Evolutionary conservation across 2,329 filamentous ascomycete species (phyloP).

Genomic region (Fusarium sublunatum): DNA sequence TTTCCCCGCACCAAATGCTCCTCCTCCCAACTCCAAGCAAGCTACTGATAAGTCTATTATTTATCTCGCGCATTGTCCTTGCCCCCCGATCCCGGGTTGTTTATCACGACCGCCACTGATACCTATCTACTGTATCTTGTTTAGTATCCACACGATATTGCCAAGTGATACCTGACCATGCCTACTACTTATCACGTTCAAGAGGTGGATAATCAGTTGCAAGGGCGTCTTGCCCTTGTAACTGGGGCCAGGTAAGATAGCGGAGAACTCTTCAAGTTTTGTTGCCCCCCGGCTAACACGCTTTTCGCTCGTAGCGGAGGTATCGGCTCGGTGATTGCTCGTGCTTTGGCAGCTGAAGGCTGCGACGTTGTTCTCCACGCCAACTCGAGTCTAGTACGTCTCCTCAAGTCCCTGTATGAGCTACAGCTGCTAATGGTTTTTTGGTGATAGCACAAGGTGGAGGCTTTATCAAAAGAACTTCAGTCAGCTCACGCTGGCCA

Average conservation of each 20-base stretch:
- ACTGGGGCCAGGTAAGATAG: slow-evolving; percentile 27
- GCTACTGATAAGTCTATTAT: too few relatives aligned
- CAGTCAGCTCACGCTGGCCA: background rate
- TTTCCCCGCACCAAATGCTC: background rate
- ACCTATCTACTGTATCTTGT: too few relatives aligned
- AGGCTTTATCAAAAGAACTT: slow-evolving; percentile 44
- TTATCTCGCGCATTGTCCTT: too few relatives aligned
- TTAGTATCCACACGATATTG: too few relatives aligned
- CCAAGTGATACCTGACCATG: too few relatives aligned
- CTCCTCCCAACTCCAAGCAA: too few relatives aligned
- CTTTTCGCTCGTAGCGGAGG: slow-evolving; percentile 45
- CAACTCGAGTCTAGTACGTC: slow-evolving; percentile 47
- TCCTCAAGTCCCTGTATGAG: background rate
- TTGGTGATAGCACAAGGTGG: slow-evolving; percentile 46
- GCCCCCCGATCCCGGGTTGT: too few relatives aligned
- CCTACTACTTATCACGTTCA: slow-evolving; percentile 17
- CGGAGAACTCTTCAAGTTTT: too few relatives aligned
- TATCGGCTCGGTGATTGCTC: slow-evolving; percentile 47
- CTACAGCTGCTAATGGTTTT: background rate
- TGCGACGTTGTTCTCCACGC: slow-evolving; percentile 53
- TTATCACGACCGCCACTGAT: too few relatives aligned
- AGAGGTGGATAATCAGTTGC: slow-evolving; percentile 23
- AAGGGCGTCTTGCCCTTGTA: slow-evolving; percentile 27
- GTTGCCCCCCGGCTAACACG: too few relatives aligned
- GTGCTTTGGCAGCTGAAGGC: slow-evolving; percentile 51